Conservation (phyloP, 2,329 filamentous ascomycete genomes). For the Lachnellula willkommii region DNA sequence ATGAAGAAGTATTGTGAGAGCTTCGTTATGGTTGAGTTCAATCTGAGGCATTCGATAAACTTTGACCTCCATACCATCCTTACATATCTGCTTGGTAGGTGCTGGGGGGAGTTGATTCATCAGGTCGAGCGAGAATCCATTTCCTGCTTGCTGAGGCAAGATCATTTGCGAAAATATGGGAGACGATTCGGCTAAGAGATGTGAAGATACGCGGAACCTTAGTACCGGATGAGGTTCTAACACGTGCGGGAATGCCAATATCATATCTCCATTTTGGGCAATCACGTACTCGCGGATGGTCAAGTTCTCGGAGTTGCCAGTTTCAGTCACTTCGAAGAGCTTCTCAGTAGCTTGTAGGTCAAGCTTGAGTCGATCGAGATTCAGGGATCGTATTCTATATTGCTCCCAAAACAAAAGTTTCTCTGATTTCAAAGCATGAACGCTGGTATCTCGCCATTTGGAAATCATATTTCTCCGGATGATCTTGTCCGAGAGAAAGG, state of each 20-base stretch:
- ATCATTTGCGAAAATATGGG: constrained; percentile 49
- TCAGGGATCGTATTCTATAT: constrained; percentile 44
- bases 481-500: constrained; percentile 38
- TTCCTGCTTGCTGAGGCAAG: constrained; percentile 15
- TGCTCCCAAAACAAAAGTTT: constrained; percentile 40
- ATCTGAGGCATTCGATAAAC: constrained; percentile 50
- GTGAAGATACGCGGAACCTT: constrained; percentile 48
- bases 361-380: constrained; percentile 41
- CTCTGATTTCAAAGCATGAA: constrained; percentile 40
- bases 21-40: constrained; percentile 39
- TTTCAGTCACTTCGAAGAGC: constrained; percentile 39
- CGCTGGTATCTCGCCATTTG: constrained; percentile 29
- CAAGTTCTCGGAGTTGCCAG: constrained; percentile 37
- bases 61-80: constrained; percentile 41
- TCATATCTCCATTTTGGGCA: constrained; percentile 41
- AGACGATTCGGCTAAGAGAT: constrained; percentile 46
- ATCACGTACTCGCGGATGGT: constrained; percentile 40
- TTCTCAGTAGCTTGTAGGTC: constrained; percentile 38
- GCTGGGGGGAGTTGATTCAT: constrained; percentile 22
- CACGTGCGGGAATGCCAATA: constrained; percentile 48
- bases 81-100: constrained; percentile 35
- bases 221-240: constrained; percentile 36
- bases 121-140: constrained; percentile 14
- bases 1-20: constrained; percentile 44
- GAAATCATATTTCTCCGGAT: constrained; percentile 40